phyloP scores from a whole-genome alignment of 495 filamentous ascomycete species.

The Jackrogersella minutella region DNA sequence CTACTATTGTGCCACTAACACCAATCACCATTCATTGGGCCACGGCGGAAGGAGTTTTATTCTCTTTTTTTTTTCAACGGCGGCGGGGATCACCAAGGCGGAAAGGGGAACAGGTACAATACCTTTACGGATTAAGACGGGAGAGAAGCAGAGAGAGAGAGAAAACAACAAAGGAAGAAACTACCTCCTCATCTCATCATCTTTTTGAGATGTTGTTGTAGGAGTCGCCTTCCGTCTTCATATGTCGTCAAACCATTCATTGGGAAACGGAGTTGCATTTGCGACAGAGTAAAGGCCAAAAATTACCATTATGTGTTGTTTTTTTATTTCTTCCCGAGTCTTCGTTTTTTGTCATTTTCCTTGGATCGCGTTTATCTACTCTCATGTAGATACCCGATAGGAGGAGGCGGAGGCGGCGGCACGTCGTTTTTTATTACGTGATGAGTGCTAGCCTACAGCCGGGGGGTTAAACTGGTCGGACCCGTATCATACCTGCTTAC shows the following conservation, averaged over 20 bases:
- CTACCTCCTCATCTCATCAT: background rate
- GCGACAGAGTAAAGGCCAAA: slow-evolving; percentile 34
- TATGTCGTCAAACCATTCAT: slow-evolving; percentile 27
- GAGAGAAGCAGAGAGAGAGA: background rate
- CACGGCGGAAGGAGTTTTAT: slow-evolving; percentile 31
- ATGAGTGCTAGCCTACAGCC: background rate
- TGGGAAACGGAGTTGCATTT: slow-evolving; percentile 42
- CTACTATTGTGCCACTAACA: slow-evolving; percentile 35
- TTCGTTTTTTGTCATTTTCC: slow-evolving; percentile 5
- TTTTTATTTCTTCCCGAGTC: background rate
- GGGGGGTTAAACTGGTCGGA: no score
- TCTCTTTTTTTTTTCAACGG: slow-evolving; percentile 5
- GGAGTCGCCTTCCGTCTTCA: background rate
- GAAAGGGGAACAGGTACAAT: slow-evolving; percentile 5
- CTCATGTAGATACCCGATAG: background rate
- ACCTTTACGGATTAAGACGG: slow-evolving; percentile 2
- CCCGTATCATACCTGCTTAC: no score
- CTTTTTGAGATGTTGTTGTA: background rate
- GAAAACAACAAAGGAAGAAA: slow-evolving; percentile 2
- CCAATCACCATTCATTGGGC: slow-evolving; percentile 33
- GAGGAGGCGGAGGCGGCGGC: background rate
- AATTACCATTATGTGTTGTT: slow-evolving; percentile 15
- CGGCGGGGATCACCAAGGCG: slow-evolving; percentile 10
- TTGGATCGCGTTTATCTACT: slow-evolving; percentile 15
- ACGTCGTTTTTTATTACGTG: background rate